phyloP scores from a whole-genome alignment of 495 filamentous ascomycete species.

The Lepidopterella palustris region DNA sequence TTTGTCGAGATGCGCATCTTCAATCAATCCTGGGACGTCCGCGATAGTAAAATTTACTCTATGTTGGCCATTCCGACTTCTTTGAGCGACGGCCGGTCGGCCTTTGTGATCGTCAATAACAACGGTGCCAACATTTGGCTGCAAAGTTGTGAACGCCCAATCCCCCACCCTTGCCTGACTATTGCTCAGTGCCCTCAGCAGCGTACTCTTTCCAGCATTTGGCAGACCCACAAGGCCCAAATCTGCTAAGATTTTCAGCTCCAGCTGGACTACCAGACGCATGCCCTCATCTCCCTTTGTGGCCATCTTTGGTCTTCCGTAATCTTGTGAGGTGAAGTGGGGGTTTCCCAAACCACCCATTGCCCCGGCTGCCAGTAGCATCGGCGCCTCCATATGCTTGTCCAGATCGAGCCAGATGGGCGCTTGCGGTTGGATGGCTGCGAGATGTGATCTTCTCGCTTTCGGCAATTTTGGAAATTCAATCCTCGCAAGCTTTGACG shows the following conservation, averaged over 20 bases:
- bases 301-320: constrained; percentile 72
- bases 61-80: constrained; percentile 34
- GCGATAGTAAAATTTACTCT: constrained; percentile 84
- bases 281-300: constrained; percentile 77
- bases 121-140: constrained; percentile 91
- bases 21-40: constrained; percentile 89
- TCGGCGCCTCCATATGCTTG: constrained; percentile 68
- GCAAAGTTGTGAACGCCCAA: constrained; percentile 95
- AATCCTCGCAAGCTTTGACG: constrained; percentile 55
- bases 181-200: constrained; percentile 77
- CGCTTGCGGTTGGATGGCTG: constrained; percentile 55
- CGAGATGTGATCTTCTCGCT: constrained; percentile 51
- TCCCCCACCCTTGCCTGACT: constrained; percentile 82
- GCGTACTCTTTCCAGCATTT: constrained; percentile 92
- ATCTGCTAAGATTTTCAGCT: constrained; percentile 91
- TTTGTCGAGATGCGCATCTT: constrained; percentile 85
- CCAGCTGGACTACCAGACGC: constrained; percentile 73
- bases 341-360: constrained; percentile 89
- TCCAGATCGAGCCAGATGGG: constrained; percentile 81
- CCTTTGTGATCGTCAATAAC: constrained; percentile 79
- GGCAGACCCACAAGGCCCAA: constrained; percentile 90
- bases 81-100: constrained; percentile 44
- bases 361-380: constrained; percentile 85
- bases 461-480: constrained; percentile 53
- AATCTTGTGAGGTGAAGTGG: constrained; percentile 69